Evolutionary conservation across 352 stramenopile species (phyloP).

Genomic region (Halophytophthora polymorphica): DNA sequence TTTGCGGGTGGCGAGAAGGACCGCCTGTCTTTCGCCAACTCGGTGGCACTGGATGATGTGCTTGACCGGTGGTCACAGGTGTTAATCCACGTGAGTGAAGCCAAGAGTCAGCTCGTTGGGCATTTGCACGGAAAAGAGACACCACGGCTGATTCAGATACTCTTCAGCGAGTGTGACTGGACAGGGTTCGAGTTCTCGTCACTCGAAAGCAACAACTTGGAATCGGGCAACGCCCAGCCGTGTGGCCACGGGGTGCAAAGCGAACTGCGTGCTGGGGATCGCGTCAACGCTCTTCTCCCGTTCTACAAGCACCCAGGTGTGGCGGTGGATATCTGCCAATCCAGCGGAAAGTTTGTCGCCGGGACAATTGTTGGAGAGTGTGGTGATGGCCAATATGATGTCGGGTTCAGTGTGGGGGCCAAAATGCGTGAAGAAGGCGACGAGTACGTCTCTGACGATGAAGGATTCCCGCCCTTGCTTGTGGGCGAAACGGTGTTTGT

Average conservation of each 20-base stretch:
- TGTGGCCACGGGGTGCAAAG: conserved; percentile 7
- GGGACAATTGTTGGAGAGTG: conserved; percentile 47
- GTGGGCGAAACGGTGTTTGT: conserved; percentile 34
- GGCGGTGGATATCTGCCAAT: conserved; percentile 40
- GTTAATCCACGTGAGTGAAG: conserved; percentile 44
- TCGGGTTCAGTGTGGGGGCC: conserved; percentile 37
- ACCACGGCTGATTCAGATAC: conserved; percentile 42
- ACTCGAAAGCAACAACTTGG: not conserved
- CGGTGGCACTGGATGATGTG: conserved; percentile 44
- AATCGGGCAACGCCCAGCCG: not conserved
- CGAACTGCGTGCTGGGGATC: conserved; percentile 21
- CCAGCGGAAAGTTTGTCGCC: conserved; percentile 28
- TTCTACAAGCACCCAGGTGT: conserved; percentile 42
- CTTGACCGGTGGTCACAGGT: conserved; percentile 54
- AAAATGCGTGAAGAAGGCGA: conserved; percentile 39
- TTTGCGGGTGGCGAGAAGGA: conserved; percentile 54
- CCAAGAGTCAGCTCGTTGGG: conserved; percentile 56
- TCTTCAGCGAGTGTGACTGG: conserved; percentile 69
- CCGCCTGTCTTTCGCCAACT: conserved; percentile 40
- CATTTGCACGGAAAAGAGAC: conserved; percentile 62
- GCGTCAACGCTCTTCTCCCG: conserved; percentile 32
- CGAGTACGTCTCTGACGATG: conserved; percentile 35
- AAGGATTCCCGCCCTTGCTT: conserved; percentile 33
- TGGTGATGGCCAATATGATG: conserved; percentile 32
- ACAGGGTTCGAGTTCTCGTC: conserved; percentile 49